Percentiles rank a stretch among this genome's conserved stretches.
Conservation (phyloP, 306 rosid species). For the Astragalus glycyphyllos region DNA sequence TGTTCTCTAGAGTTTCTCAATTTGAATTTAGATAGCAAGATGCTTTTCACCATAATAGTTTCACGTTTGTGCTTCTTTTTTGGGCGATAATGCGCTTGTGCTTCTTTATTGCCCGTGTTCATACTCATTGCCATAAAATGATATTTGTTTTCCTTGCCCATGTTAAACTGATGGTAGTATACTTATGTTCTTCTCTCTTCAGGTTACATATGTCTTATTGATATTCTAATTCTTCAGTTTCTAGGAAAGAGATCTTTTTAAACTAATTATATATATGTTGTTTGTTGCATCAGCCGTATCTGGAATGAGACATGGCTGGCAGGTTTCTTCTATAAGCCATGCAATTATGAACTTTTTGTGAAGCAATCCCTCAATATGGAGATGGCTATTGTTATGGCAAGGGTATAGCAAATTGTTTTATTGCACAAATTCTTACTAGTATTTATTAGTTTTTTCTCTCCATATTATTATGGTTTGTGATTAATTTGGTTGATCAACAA, state of each 20-base stretch:
- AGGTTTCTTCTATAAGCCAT: constrained; percentile 95
- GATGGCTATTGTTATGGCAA: constrained; percentile 97
- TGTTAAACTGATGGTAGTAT: neutral
- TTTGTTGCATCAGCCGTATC: constrained; percentile 78
- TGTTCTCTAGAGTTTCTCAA: constrained; percentile 17
- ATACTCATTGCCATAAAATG: neutral
- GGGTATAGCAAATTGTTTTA: constrained; percentile 66
- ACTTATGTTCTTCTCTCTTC: constrained; percentile 12
- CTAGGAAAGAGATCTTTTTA: constrained; percentile 20
- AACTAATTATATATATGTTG: constrained; percentile 35
- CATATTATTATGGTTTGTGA: neutral
- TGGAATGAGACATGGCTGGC: constrained; percentile 99
- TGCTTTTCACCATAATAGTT: constrained; percentile 13
- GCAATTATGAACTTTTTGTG: constrained; percentile 98
- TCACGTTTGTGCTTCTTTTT: constrained; percentile 5
- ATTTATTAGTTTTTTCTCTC: neutral
- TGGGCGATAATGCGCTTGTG: neutral
- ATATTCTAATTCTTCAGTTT: constrained; percentile 14
- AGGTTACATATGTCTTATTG: constrained; percentile 21
- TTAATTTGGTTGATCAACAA: constrained; percentile 20
- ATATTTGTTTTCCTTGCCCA: neutral
- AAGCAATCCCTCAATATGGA: constrained; percentile 99
- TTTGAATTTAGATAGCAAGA: constrained; percentile 7
- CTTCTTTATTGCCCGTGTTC: constrained; percentile 6
- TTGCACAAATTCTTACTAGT: neutral